These are phyloP conservation scores for Tripterygium wilfordii DNA, from an alignment of 177 flowering plant genomes.

Conservation along the genomic window DNA sequence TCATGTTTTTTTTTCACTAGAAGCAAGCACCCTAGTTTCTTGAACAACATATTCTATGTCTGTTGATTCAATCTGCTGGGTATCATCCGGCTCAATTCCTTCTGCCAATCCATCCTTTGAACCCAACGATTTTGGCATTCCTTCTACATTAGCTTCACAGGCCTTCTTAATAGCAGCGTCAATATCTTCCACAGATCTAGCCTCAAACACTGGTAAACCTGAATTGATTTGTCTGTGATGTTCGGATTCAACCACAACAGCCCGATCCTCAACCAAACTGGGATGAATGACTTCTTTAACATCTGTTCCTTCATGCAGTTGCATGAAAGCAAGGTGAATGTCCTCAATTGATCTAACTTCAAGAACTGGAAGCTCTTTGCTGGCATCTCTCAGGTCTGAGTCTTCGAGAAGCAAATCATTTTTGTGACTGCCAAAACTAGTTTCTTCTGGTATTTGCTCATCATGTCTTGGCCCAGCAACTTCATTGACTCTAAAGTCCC, in stretches of 20 bases:
- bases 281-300: slow-evolving; percentile 21
- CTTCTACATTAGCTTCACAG: slow-evolving; percentile 11
- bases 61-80: slow-evolving; percentile 12
- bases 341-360: slow-evolving; percentile 37
- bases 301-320: slow-evolving; percentile 22
- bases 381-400: slow-evolving; percentile 2
- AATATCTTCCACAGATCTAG: slow-evolving; percentile 23
- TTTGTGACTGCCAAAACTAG: slow-evolving; percentile 1
- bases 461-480: slow-evolving; percentile 7
- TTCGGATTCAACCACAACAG: slow-evolving; percentile 6
- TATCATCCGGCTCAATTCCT: slow-evolving; percentile 11
- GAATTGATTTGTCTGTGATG: slow-evolving; percentile 7
- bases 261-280: slow-evolving; percentile 13
- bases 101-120: slow-evolving; percentile 10
- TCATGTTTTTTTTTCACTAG: slow-evolving; percentile 7
- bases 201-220: slow-evolving; percentile 19
- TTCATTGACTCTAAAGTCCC: slow-evolving; percentile 55
- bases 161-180: slow-evolving; percentile 12
- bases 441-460: slow-evolving; percentile 2
- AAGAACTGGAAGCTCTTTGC: slow-evolving; percentile 25
- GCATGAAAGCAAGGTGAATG: slow-evolving; percentile 24
- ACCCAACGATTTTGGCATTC: slow-evolving; percentile 11
- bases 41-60: slow-evolving; percentile 6
- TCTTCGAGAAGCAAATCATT: slow-evolving; percentile 3
- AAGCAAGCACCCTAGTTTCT: slow-evolving; percentile 10